Base-by-base conservation (phyloP, 148 eudicot species). In the Fagopyrum esculentum region DNA sequence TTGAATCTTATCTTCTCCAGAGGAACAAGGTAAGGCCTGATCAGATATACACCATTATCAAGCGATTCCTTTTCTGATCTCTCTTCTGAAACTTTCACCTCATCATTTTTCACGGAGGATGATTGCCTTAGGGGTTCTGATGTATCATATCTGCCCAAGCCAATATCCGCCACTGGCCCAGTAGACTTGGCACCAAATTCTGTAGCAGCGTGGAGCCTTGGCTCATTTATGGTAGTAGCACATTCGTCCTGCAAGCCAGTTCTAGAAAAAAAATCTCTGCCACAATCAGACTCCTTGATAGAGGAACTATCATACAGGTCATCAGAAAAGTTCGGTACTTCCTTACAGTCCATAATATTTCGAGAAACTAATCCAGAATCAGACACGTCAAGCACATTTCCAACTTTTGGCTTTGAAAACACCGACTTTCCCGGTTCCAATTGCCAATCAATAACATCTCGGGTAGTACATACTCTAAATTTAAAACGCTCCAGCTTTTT, bases 41-140 rank as follows among this genome's bases (percentile, higher is more conserved):
- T 92, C 50, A 95, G 87, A 86, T 87, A 95, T 84, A 90, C 99
- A 52, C 97, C 99, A 86, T 92, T 95, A 83, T 95, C 96, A 69
- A 82, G 86, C 64, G 89, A 71, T 68, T 95, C 97, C 86, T 85
- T 92, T 26, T 90, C 98, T 22, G 86, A 74, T 81, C 85, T 92
- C 55, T 89, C 97, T 75, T 92, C 90, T 16, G 76, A n/a, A 73
- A 77, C 81, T 80, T 81, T 84, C 63, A 73, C 81, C 47, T 92
- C 97, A 77, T 88, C 96, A 75, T 81, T 81, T 80, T 83, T 88
- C 66, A 74, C 46, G 6, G 92, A 87, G 66, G 66, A 26, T 73
- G 92, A 90, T 79, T 76, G 86, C 74, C 77, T 78, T 40, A 88
- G 89, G 75, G 98, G 92, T 73, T 86, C 92, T 63, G 86, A 45